These are phyloP conservation scores for Lumnitzera littorea DNA, from an alignment of 345 rosid genomes.

Conservation along the genomic window DNA sequence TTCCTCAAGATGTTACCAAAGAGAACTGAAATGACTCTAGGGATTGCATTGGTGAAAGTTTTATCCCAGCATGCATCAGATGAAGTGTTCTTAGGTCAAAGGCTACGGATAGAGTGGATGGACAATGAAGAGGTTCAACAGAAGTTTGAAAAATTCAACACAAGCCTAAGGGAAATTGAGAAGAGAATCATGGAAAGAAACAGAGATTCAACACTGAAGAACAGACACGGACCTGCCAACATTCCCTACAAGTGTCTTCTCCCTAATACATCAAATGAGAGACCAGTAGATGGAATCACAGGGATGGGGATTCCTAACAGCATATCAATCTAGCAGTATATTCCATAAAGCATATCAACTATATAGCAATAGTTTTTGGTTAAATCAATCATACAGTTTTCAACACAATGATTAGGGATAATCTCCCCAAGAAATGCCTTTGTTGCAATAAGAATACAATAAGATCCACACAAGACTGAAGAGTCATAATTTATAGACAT, in stretches of 20 bases:
- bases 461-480: too few relatives aligned
- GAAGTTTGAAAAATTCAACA: constrained; percentile 25
- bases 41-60: constrained; percentile 36
- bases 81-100: constrained; percentile 48
- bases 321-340: constrained; percentile 22
- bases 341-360: too few relatives aligned
- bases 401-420: too few relatives aligned
- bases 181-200: constrained; percentile 36
- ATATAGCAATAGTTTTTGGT: too few relatives aligned
- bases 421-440: too few relatives aligned
- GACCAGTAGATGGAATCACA: constrained; percentile 20
- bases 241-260: constrained; percentile 38
- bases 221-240: constrained; percentile 45
- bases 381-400: too few relatives aligned
- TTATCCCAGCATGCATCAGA: constrained; percentile 45
- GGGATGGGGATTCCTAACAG: constrained; percentile 53
- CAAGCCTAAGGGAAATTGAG: constrained; percentile 29
- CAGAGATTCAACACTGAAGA: constrained; percentile 23
- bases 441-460: too few relatives aligned
- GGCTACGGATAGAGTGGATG: constrained; percentile 26
- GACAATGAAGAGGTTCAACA: constrained; percentile 24
- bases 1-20: constrained; percentile 38
- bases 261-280: constrained; percentile 26
- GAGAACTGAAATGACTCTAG: constrained; percentile 28
- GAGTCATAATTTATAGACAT: too few relatives aligned